Conservation (phyloP, 345 rosid species). For the Arabidopsis suecica region DNA sequence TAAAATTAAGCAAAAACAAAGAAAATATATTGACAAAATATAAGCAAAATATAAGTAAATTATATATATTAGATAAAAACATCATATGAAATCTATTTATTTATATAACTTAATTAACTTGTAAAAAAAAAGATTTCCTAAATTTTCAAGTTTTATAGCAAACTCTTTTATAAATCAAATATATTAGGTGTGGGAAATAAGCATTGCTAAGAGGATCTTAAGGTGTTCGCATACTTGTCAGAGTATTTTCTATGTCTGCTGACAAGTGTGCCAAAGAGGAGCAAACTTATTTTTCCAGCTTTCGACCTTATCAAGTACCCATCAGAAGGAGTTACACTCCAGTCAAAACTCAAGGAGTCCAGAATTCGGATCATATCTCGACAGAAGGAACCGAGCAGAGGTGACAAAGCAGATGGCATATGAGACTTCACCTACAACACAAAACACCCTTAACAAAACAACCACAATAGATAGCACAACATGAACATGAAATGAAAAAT, state of each 20-base stretch:
- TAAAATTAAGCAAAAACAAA: no score
- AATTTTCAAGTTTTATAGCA: no score
- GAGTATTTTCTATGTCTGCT: constrained; percentile 85
- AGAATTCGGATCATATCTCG: constrained; percentile 62
- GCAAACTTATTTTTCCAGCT: constrained; percentile 80
- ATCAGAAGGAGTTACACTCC: constrained; percentile 48
- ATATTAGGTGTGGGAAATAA: constrained; percentile 13
- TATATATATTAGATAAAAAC: no score
- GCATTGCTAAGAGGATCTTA: constrained; percentile 15
- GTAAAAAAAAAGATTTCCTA: no score
- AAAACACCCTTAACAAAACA: constrained; percentile 44
- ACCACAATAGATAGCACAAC: constrained; percentile 34
- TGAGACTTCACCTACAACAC: constrained; percentile 74
- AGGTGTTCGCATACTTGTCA: constrained; percentile 61
- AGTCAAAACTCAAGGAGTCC: constrained; percentile 65
- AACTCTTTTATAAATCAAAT: constrained; percentile 1
- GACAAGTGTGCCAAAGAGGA: constrained; percentile 67
- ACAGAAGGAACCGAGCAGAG: constrained; percentile 63
- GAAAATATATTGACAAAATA: no score
- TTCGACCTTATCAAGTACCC: constrained; percentile 60
- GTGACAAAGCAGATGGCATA: constrained; percentile 75
- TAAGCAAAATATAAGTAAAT: no score
- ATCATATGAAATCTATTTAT: no score
- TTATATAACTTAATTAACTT: no score
- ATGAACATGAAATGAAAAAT: constrained; percentile 27